Base-by-base conservation (phyloP, 75 land plant genomes). In the Selaginella tamariscina region DNA sequence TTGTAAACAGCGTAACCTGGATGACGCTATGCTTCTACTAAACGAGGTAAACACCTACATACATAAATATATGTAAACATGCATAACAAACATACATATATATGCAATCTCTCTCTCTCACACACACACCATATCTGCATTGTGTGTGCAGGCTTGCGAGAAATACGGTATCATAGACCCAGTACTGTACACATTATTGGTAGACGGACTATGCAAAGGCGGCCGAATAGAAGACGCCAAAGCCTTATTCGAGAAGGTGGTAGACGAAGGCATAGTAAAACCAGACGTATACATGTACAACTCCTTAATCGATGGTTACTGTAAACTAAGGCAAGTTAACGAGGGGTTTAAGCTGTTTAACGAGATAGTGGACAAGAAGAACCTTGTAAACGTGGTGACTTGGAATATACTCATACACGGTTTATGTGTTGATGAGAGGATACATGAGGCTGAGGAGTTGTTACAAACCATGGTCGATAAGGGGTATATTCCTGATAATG, bases 341-440 rank as follows among this genome's bases (percentile, higher is more conserved):
- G 21, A 59, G 8, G 62, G n/a, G 8, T n/a, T 26, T n/a, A 5
- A 23, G 62, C 5, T 59, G 5, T n/a, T 8, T 8, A 59, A 59
- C 9, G 18, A 59, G 62, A 27, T 26, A n/a, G 8, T 26, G 23
- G 62, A 59, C n/a, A 11, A 49, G 54, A 39, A 15, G 49, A 39
- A 39, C 49, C 15, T 5, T 15, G 5, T 5, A 5, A 59, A 59
- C 26, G 26, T 59, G 9, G 26, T 59, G 9, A 59, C 62, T 8
- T 59, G 62, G 62, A 59, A 59, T 59, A 59, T 26, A 9, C n/a
- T 59, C 9, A n/a, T 59, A 9, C 62, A 59, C 21, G 62, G 62
- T 8, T n/a, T 59, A n/a, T 59, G 62, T n/a, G 26, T 23, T 8
- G 21, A 21, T 21, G 26, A 59, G 18, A 59, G 26, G 26, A 5